Conservation (phyloP, 192 early-diverging fungal species). For the Dissophora ornata region DNA sequence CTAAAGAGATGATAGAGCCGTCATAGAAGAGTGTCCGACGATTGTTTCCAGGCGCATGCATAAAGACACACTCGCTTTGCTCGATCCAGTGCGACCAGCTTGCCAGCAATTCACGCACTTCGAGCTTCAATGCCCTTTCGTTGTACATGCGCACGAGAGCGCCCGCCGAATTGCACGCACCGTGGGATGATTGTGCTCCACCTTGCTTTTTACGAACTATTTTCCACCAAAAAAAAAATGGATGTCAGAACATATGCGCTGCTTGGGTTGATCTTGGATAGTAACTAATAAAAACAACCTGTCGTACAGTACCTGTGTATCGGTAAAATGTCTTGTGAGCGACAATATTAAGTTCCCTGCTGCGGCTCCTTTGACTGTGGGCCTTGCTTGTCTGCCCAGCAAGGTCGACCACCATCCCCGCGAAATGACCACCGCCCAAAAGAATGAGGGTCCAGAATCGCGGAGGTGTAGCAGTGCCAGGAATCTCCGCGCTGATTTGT, state of each 20-base stretch:
- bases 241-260: background rate
- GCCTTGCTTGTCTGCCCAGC: slow-evolving; percentile 47
- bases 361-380: too few species aligned
- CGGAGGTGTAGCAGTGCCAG: too few species aligned
- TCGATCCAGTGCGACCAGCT: slow-evolving; percentile 78
- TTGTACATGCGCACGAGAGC: slow-evolving; percentile 91
- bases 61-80: slow-evolving; percentile 76
- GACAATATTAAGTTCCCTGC: slow-evolving; percentile 60
- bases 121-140: slow-evolving; percentile 81
- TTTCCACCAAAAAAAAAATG: slow-evolving; percentile 59
- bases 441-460: slow-evolving; percentile 82
- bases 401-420: slow-evolving; percentile 86
- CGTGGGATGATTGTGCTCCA: slow-evolving; percentile 89
- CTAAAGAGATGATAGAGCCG: slow-evolving; percentile 48
- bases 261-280: too few species aligned
- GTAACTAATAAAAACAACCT: too few species aligned
- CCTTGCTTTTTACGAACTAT: slow-evolving; percentile 97
- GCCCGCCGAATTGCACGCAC: slow-evolving; percentile 87
- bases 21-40: slow-evolving; percentile 65
- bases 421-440: slow-evolving; percentile 90
- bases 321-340: slow-evolving; percentile 95
- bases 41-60: slow-evolving; percentile 75
- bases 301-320: slow-evolving; percentile 80
- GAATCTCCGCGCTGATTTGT: too few species aligned
- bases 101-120: slow-evolving; percentile 78